These are phyloP conservation scores for Nakazawaea holstii DNA, from an alignment of 805 yeast genomes.

Conservation along the genomic window DNA sequence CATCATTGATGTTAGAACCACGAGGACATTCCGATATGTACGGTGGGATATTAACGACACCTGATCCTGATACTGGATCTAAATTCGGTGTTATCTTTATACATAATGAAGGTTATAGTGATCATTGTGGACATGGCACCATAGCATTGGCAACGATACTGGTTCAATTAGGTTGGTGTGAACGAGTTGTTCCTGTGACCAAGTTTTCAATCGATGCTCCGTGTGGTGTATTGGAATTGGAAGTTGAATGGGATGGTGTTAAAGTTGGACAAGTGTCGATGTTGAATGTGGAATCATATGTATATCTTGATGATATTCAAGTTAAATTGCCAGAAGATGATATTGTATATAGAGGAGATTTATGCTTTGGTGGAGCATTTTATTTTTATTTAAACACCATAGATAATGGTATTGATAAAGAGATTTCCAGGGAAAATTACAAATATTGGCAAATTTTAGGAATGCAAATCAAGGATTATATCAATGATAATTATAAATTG, in stretches of 20 bases:
- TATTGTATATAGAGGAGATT: not conserved
- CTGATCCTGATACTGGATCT: constrained; percentile 14
- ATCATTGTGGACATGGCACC: constrained; percentile 25
- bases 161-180: constrained; percentile 16
- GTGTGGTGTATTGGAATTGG: constrained; percentile 18
- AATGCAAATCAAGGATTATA: constrained; percentile 9
- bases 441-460: not conserved
- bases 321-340: not conserved
- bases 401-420: not conserved
- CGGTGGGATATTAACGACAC: constrained; percentile 20
- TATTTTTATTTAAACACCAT: too few species aligned
- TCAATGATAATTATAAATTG: constrained; percentile 20
- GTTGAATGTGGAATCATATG: constrained; percentile 14
- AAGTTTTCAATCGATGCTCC: constrained; percentile 16
- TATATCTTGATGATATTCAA: not conserved
- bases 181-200: constrained; percentile 16
- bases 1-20: constrained; percentile 22
- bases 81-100: constrained; percentile 21
- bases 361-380: not conserved
- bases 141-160: constrained; percentile 20
- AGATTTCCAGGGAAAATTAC: not conserved
- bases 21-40: constrained; percentile 25
- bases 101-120: constrained; percentile 23
- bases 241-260: constrained; percentile 21
- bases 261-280: constrained; percentile 20